These are phyloP conservation scores for Excoecaria agallocha DNA, from an alignment of 345 rosid species.

Conservation along the genomic window DNA sequence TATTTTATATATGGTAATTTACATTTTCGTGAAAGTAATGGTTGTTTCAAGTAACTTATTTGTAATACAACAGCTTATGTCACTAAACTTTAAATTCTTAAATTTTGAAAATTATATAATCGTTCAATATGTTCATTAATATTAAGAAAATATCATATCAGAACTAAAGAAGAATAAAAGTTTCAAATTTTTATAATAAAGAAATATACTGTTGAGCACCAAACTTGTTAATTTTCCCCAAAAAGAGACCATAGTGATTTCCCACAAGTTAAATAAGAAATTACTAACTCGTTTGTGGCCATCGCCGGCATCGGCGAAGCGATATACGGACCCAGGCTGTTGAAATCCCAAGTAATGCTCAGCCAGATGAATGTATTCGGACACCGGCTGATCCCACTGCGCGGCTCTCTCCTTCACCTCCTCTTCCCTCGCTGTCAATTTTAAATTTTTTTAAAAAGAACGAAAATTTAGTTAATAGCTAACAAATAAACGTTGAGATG, in stretches of 20 bases:
- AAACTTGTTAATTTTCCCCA: not conserved
- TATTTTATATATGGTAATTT: not conserved
- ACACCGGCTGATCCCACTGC: conserved; percentile 80
- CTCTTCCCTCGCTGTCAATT: conserved; percentile 55
- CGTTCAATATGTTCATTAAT: not conserved
- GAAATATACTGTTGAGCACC: no score
- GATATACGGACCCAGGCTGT: conserved; percentile 60
- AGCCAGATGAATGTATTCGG: conserved; percentile 67
- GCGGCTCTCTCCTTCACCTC: conserved; percentile 74
- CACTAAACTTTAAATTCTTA: no score
- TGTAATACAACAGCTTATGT: no score
- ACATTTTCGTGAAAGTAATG: not conserved
- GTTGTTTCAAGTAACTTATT: no score
- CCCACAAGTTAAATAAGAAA: not conserved
- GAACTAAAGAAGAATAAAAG: not conserved
- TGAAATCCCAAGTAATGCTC: conserved; percentile 84
- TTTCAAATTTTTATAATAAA: no score
- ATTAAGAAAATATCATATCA: no score
- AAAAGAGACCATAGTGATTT: not conserved
- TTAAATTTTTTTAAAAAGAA: not conserved
- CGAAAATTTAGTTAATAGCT: not conserved
- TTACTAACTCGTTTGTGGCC: conserved; percentile 62
- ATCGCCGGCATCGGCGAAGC: conserved; percentile 69
- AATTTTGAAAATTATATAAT: no score
- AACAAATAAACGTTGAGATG: not conserved